Conservation (phyloP, 257 asterid genomes). For the Paraleonurus japonicus region DNA sequence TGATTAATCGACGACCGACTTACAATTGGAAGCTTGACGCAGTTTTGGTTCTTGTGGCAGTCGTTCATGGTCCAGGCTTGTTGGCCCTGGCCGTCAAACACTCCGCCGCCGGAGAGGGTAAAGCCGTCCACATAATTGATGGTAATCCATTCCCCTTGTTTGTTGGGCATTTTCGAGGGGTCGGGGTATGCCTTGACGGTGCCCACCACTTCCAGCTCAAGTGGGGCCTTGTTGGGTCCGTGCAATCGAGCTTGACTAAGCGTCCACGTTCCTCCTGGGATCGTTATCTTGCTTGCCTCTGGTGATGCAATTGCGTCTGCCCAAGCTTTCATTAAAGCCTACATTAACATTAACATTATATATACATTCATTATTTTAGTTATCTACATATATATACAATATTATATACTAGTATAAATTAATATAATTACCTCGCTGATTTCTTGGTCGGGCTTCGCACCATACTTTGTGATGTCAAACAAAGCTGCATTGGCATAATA, state of each 20-base stretch:
- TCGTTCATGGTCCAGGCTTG: conserved; percentile 46
- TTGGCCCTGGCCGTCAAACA: conserved; percentile 46
- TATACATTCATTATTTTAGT: too few relatives aligned
- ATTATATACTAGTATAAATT: too few relatives aligned
- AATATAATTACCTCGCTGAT: conserved; percentile 21
- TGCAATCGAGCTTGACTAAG: conserved; percentile 8
- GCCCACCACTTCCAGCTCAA: conserved; percentile 42
- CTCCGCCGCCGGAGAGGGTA: conserved; percentile 48
- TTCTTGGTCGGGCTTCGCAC: conserved; percentile 10
- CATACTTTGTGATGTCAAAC: conserved; percentile 26
- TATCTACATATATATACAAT: too few relatives aligned
- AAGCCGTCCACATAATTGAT: conserved; percentile 35
- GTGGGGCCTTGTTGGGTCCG: conserved; percentile 12
- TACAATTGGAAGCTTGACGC: conserved; percentile 41
- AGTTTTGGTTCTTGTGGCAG: conserved; percentile 29
- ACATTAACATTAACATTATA: too few relatives aligned
- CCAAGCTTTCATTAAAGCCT: conserved; percentile 39
- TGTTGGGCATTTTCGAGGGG: conserved; percentile 12
- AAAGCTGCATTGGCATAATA: not conserved
- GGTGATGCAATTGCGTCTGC: conserved; percentile 13
- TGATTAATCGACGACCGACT: too few relatives aligned
- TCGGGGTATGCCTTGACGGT: conserved; percentile 36
- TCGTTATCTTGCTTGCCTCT: not conserved
- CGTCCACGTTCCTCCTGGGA: conserved; percentile 11
- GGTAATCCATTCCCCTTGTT: conserved; percentile 40